These are phyloP conservation scores for Penicillium sp. DNA, from an alignment of 2,329 filamentous ascomycete genomes.

Conservation along the genomic window DNA sequence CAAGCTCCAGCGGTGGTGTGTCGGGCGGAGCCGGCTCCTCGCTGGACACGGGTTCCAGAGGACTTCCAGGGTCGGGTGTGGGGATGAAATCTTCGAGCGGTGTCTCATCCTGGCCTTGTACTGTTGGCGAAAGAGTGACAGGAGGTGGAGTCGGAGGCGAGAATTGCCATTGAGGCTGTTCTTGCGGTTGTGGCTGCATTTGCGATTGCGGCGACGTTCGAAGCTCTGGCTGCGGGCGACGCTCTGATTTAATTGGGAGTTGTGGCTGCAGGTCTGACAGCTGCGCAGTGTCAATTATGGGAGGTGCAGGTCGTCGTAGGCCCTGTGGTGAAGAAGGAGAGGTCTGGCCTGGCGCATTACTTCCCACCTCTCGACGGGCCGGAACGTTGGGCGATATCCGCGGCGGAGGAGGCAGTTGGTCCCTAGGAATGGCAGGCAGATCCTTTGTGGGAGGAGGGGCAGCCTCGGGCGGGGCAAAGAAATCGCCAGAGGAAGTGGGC, in stretches of 20 bases:
- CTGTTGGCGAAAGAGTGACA: constrained; percentile 11
- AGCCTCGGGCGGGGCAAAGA: constrained; percentile 12
- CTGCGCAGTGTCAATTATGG: background rate
- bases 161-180: background rate
- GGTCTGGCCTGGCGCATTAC: constrained; percentile 3
- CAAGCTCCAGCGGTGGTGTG: constrained; percentile 28
- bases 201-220: background rate
- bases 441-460: constrained; percentile 24
- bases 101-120: constrained; percentile 14
- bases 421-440: constrained; percentile 24
- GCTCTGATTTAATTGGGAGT: background rate
- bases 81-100: constrained; percentile 33
- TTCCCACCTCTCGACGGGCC: constrained; percentile 9
- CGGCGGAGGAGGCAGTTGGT: constrained; percentile 13
- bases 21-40: constrained; percentile 16
- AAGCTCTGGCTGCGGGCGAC: background rate
- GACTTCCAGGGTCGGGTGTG: constrained; percentile 24
- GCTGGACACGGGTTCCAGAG: constrained; percentile 17
- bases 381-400: constrained; percentile 10
- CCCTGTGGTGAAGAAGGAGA: constrained; percentile 1
- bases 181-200: background rate
- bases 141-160: background rate
- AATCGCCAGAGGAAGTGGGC: constrained; percentile 1
- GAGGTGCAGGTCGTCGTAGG: constrained; percentile 2
- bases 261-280: background rate